Base-by-base conservation (phyloP, 2,329 filamentous ascomycete species). In the Alternaria sp. region DNA sequence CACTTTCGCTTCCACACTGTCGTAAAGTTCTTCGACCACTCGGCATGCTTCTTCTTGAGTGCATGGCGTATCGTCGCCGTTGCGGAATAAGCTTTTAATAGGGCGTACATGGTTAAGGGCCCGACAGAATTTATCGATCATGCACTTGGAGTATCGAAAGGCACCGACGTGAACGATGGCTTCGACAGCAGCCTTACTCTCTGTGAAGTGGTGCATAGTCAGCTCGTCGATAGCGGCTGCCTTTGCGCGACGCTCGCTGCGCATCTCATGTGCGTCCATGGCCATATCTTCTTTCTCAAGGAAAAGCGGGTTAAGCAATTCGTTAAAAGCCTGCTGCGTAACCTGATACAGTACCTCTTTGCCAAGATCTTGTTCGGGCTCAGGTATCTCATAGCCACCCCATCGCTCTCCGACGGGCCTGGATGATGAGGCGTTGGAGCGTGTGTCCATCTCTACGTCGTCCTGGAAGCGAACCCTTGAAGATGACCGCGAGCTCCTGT, bases 301-400 rank as follows among this genome's bases (percentile, higher is more conserved):
- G 82, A 99, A 99, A 0, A 99, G 85, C 1, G 89, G 87, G 74
- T 98, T 93, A 0, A 99, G 87, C 3, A 98, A 84, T 80, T 98
- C 94, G 74, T 98, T 97, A 82, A 97, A 93, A 0, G 93, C 92
- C 79, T 97, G 92, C 78, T 97, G 94, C 0, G 93, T 94, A 30
- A 96, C 89, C 77, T 97, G 92, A 74, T 97, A 97, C 1, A 98
- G 83, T 5, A 97, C 91, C 75, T 98, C 93, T 70, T 91, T 93
- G 41, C 93, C 93, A 6, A 93, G 89, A 77, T 97, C 94, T 63
- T 87, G 87, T 78, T 97, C 94, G 1, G 91, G 90, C 68, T 92
- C 89, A 1, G 92, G 91, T 15, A 96, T 89, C 56, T 93, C 91
- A 78, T 92, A 90, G 18, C 90, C 90, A 53, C 90, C 90, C 90